Base-by-base conservation (phyloP, 441 rosid genomes). In the Isatis lusitanica region DNA sequence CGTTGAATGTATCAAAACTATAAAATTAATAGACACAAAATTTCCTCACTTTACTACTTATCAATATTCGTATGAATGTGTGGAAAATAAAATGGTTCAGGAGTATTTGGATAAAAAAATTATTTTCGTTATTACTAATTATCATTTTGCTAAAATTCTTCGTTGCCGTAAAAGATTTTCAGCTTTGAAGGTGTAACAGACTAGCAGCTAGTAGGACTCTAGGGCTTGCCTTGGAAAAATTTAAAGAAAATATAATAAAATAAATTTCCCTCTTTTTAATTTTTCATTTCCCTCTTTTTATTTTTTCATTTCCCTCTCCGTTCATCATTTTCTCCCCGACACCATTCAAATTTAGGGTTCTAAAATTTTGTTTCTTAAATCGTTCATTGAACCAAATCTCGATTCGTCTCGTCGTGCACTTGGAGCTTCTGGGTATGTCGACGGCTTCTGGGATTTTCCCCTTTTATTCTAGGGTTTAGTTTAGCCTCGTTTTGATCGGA, bases 331-430 rank as follows among this genome's bases (percentile, higher is more conserved):
- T 50, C 13, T 59, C 42, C 24, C 39, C 7, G 28, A 42, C 39
- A 33, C 50, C 33, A 21, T 42, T 74, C 73, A 52, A 74, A 74
- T 30, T 59, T 67, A 74, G 78, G 69, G 78, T 74, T 68, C 24
- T 51, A n/a, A 9, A 9, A 24, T 50, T 18, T 15, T 15, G 10
- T 26, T 33, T 2, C 15, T 4, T 5, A 7, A 4, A 35, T 35
- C 44, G 39, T 40, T 13, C 64, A 4, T 39, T 18, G 8, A 15
- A 2, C 9, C 9, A 7, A 33, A 50, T 74, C 30, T n/a, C 62
- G 38, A 7, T 11, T 59, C 47, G 15, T 68, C 74, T 68, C 58
- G 12, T 5, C 55, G n/a, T 31, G 9, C 74, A 15, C 33, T 68
- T 15, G 10, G 39, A 68, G 57, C 69, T 51, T 60, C 73, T 31